Conservation (phyloP, 805 yeast species). For the Metschnikowia lunata region DNA sequence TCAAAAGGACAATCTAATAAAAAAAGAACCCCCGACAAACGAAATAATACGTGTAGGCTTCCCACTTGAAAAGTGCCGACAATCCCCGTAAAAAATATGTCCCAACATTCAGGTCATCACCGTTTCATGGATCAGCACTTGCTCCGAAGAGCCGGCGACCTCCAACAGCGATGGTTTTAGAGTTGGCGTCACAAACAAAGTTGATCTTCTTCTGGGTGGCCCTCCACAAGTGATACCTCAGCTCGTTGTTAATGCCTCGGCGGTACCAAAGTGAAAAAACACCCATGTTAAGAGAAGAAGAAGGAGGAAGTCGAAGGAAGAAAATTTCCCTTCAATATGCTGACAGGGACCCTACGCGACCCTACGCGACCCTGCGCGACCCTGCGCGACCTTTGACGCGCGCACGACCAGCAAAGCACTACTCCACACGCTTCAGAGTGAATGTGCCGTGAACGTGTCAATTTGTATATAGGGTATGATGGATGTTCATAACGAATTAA, state of each 20-base stretch:
- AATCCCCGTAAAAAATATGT: slow-evolving; percentile 40
- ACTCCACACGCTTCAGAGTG: too few species aligned
- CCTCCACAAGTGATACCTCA: slow-evolving; percentile 7
- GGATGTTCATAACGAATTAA: too few species aligned
- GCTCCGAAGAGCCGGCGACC: slow-evolving; percentile 66
- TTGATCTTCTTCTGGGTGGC: slow-evolving; percentile 21
- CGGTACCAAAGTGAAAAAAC: slow-evolving; percentile 6
- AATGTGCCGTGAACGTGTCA: too few species aligned
- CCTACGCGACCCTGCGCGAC: too few species aligned
- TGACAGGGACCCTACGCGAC: too few species aligned
- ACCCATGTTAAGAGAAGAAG: slow-evolving; percentile 4
- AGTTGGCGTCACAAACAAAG: slow-evolving; percentile 45
- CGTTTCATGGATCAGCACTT: slow-evolving; percentile 84
- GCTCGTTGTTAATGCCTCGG: slow-evolving; percentile 16
- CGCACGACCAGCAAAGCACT: too few species aligned
- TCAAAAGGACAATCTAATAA: too few species aligned
- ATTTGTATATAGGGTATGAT: too few species aligned
- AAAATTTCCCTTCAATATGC: background rate
- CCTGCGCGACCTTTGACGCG: too few species aligned
- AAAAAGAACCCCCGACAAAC: too few species aligned
- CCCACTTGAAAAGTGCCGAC: background rate
- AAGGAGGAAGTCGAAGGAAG: background rate
- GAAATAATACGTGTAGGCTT: too few species aligned
- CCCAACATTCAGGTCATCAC: slow-evolving; percentile 92
- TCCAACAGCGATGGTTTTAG: slow-evolving; percentile 98